phyloP scores from a whole-genome alignment of 2,329 filamentous ascomycete genomes.

The Helminthosporium solani region DNA sequence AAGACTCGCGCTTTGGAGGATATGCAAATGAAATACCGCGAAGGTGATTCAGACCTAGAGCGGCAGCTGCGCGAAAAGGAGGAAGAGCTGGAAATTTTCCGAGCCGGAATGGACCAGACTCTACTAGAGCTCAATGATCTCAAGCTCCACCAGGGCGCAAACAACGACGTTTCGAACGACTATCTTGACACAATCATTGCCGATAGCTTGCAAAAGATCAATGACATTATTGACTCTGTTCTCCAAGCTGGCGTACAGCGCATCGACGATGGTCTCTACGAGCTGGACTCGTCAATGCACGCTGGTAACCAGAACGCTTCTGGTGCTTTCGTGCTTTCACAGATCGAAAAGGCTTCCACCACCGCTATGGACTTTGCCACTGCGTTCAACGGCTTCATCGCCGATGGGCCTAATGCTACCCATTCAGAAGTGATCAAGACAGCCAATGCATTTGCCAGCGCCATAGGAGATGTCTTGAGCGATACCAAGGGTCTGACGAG shows the following conservation, averaged over 20 bases:
- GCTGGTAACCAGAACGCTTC: slow-evolving; percentile 98
- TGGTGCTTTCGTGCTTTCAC: slow-evolving; percentile 89
- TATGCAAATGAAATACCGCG: slow-evolving; percentile 71
- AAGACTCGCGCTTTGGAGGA: slow-evolving; percentile 89
- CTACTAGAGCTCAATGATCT: slow-evolving; percentile 89
- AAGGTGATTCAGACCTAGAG: slow-evolving; percentile 84
- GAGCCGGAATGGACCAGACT: slow-evolving; percentile 96
- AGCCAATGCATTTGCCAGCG: slow-evolving; percentile 84
- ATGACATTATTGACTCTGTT: slow-evolving; percentile 96
- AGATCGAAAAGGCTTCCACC: slow-evolving; percentile 93
- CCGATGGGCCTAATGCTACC: slow-evolving; percentile 87
- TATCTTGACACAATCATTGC: slow-evolving; percentile 89
- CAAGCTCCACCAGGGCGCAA: slow-evolving; percentile 61
- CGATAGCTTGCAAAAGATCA: slow-evolving; percentile 86
- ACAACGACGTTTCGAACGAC: slow-evolving; percentile 79
- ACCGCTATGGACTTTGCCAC: slow-evolving; percentile 97
- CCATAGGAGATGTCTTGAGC: slow-evolving; percentile 88
- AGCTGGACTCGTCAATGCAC: slow-evolving; percentile 96
- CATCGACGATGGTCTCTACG: slow-evolving; percentile 94
- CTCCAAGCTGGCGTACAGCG: slow-evolving; percentile 89
- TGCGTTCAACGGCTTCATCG: slow-evolving; percentile 97
- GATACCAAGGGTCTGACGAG: slow-evolving; percentile 95
- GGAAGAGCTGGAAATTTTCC: slow-evolving; percentile 96
- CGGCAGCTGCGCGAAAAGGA: slow-evolving; percentile 88
- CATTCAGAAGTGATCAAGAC: slow-evolving; percentile 92